Base-by-base conservation (phyloP, 2,329 filamentous ascomycete genomes). In the Sarocladiaceae sp. region DNA sequence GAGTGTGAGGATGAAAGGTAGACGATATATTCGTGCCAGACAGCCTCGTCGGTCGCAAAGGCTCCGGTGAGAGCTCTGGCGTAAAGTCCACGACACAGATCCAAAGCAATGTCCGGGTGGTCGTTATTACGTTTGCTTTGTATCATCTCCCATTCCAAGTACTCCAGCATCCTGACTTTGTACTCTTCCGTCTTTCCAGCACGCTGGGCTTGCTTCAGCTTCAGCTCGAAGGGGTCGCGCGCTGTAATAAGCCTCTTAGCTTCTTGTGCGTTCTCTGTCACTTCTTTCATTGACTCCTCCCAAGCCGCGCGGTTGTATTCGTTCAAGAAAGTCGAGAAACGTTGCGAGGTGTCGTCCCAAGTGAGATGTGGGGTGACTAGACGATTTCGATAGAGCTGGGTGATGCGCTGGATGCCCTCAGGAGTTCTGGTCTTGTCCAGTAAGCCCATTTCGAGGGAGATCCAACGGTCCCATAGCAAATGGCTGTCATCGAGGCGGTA, bases 21-120 rank as follows among this genome's bases (percentile, higher is more conserved):
- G 55, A 90, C 87, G 25, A 90, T 74, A 60, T 91, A 90, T 58
- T 96, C 90, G 62, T 87, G 84, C 93, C 93, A 97, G 39, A 88
- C 78, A 13, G 79, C 75, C 33, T 90, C 81, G 59, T 93, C 85
- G 1, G 84, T 83, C 3, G 88, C 83, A 54, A 96, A 88, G 35
- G 86, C 73, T 33, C 78, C 65, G 73, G 81, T 69, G 46, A 93
- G 77, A 18, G 90, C 91, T 54, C 93, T 84, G 60, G 90, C 84
- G 64, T 88, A 96, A 1, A 97, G 75, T n/a, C 78, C 80, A 26
- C 80, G 69, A 60, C 79, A 82, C 3, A 86, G 71, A 48, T 76
- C 72, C 29, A 79, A 64, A 26, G 75, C 68, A 17, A 73, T 66
- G 22, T 71, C 67, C 11, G 68, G 64, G 47, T 71, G 68, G 48